Percentiles rank a stretch among this genome's conserved stretches.
Conservation (phyloP, 2,329 filamentous ascomycete genomes). For the Cladobotryum mycophilum region DNA sequence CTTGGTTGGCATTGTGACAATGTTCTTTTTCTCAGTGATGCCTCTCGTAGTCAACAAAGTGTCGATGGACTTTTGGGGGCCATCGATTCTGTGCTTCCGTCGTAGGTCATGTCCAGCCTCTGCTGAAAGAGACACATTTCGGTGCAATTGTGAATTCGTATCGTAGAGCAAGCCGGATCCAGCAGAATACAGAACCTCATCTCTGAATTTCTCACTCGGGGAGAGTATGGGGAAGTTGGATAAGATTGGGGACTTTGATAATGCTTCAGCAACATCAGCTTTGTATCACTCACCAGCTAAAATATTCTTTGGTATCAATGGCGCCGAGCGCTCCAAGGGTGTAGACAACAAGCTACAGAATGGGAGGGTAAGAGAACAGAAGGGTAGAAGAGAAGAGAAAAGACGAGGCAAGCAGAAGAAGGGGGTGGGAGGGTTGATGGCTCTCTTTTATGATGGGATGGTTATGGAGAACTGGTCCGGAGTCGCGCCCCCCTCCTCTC, state of each 20-base stretch:
- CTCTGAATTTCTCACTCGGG: too few species aligned
- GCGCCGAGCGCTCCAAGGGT: constrained; percentile 6
- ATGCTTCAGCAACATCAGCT: background rate
- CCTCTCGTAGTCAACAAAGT: too few species aligned
- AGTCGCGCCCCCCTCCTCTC: constrained; percentile 5
- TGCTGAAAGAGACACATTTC: too few species aligned
- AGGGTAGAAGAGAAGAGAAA: constrained; percentile 13
- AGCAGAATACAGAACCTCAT: too few species aligned
- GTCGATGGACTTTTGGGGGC: too few species aligned
- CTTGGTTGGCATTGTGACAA: too few species aligned
- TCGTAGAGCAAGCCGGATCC: too few species aligned
- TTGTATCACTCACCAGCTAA: constrained; percentile 9
- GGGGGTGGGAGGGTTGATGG: constrained; percentile 9
- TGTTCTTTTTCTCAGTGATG: too few species aligned
- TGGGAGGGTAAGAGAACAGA: constrained; percentile 21
- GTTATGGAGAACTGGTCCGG: constrained; percentile 8
- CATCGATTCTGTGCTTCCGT: too few species aligned
- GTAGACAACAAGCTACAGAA: constrained; percentile 11
- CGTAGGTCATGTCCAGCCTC: too few species aligned
- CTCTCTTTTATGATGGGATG: constrained; percentile 12
- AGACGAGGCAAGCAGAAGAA: constrained; percentile 12
- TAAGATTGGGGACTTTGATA: background rate
- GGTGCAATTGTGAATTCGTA: too few species aligned
- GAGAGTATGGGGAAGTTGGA: too few species aligned
- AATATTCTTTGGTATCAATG: constrained; percentile 10